Evolutionary conservation across 179 eudicot species (phyloP), one percentile per base, ranked within the genome.

Genomic region (Camellia oleifera): DNA sequence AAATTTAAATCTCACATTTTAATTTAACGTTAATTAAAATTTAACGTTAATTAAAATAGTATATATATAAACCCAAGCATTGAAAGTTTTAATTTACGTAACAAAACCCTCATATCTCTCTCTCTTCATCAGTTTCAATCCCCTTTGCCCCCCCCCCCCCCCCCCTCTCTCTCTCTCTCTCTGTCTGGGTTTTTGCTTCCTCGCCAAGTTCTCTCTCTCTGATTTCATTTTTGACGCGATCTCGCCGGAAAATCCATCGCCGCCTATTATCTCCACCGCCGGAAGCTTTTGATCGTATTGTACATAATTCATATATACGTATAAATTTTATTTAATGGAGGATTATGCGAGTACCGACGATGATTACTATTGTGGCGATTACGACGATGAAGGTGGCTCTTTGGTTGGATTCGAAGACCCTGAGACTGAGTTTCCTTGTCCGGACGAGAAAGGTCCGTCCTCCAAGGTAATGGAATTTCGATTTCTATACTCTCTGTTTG

Each of bases 321-420:
- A 23, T 66, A 66, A 12, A 64, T 64, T 9, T n/a, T 26, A 3
- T 65, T 26, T n/a, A 8, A 79, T 82, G 82, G 83, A 83, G 62
- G 87, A 81, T 81, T 82, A 75, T 26, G 61, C 61, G 40, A 77
- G 69, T 42, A 79, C 84, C 61, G 90, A 85, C 69, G 66, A 75
- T 65, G 86, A 83, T 4, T 79, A 77, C 74, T 79, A 79, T 23
- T 76, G 69, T 4, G 65, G 65, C 32, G 82, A 67, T 8, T 81
- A 63, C 4, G 88, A 74, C 4, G 84, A 78, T 54, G 88, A 83
- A 76, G 69, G 40, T 8, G 86, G 76, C n/a, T 72, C 53, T 46
- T 74, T 64, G 45, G 76, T 77, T 66, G 74, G 72, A 3, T 83
- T 85, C 60, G 74, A 83, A 52, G 87, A 69, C 10, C 26, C 71